Conservation (phyloP, 2,329 filamentous ascomycete genomes). For the Colletotrichum karsti region DNA sequence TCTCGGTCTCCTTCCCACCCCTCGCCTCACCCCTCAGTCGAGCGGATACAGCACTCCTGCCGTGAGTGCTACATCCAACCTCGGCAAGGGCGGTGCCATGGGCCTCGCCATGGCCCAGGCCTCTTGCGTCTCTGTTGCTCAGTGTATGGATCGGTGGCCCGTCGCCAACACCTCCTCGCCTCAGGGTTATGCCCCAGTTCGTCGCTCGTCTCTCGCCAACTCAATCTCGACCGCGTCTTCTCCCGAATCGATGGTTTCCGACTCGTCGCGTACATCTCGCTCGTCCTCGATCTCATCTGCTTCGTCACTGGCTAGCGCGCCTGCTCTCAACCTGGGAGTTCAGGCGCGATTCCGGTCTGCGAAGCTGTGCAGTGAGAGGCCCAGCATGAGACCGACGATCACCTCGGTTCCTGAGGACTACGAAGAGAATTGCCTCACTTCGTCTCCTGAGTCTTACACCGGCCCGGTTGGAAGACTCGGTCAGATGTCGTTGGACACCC, state of each 20-base stretch:
- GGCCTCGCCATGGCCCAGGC: slow-evolving; percentile 67
- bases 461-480: slow-evolving; percentile 60
- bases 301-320: slow-evolving; percentile 69
- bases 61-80: slow-evolving; percentile 60
- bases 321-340: slow-evolving; percentile 64
- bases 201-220: slow-evolving; percentile 70
- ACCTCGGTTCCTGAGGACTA: slow-evolving; percentile 66
- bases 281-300: slow-evolving; percentile 72
- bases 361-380: slow-evolving; percentile 67
- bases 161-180: slow-evolving; percentile 59
- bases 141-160: slow-evolving; percentile 63
- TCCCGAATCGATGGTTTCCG: slow-evolving; percentile 74
- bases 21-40: slow-evolving; percentile 65
- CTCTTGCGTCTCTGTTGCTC: slow-evolving; percentile 52
- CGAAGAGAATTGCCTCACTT: slow-evolving; percentile 58
- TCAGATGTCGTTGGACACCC: slow-evolving; percentile 58
- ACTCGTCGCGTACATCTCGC: slow-evolving; percentile 68
- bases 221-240: slow-evolving; percentile 71
- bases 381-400: slow-evolving; percentile 60
- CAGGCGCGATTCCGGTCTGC: slow-evolving; percentile 70
- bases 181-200: slow-evolving; percentile 55
- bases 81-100: slow-evolving; percentile 65
- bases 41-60: slow-evolving; percentile 68
- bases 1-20: slow-evolving; percentile 65
- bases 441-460: slow-evolving; percentile 67